Conservation (phyloP, 208 protist species). For the Trypanosoma cruzi region DNA sequence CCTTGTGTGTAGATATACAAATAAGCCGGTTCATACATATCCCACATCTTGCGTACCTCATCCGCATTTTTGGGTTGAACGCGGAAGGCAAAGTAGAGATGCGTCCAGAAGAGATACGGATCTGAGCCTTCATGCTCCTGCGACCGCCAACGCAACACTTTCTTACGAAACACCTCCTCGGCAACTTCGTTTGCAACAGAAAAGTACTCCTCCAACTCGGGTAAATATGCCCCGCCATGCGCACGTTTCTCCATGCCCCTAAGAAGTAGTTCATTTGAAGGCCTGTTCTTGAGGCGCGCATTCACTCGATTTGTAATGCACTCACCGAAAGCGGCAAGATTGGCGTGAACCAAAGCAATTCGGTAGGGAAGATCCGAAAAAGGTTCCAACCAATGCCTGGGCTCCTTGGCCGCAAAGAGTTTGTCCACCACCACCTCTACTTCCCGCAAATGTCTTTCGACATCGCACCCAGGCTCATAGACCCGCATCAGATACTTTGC, state of each 20-base stretch:
- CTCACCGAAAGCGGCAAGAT: conserved; percentile 77
- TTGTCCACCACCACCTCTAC: conserved; percentile 74
- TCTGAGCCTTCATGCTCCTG: conserved; percentile 75
- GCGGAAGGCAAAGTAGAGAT: conserved; percentile 88
- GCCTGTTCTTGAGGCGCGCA: conserved; percentile 38
- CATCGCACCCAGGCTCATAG: conserved; percentile 65
- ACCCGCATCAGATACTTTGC: conserved; percentile 81
- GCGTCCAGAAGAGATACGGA: conserved; percentile 85
- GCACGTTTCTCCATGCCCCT: conserved; percentile 72
- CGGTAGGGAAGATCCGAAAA: conserved; percentile 77
- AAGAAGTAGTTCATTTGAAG: conserved; percentile 68
- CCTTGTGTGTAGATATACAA: conserved; percentile 86
- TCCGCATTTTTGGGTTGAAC: conserved; percentile 70
- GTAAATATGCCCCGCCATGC: conserved; percentile 45
- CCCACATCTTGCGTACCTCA: conserved; percentile 78
- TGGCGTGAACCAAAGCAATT: conserved; percentile 79
- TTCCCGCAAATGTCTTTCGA: conserved; percentile 61
- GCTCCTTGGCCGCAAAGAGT: conserved; percentile 73
- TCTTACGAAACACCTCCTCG: conserved; percentile 68
- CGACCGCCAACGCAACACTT: conserved; percentile 79
- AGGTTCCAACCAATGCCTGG: conserved; percentile 83
- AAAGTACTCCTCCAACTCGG: conserved; percentile 73
- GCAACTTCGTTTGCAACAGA: conserved; percentile 60
- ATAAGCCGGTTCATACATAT: conserved; percentile 86
- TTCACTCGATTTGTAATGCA: conserved; percentile 68